Percentiles rank a stretch among this genome's conserved stretches.
Conservation (phyloP, 805 yeast genomes). For the Wickerhamomyces chambardii region DNA sequence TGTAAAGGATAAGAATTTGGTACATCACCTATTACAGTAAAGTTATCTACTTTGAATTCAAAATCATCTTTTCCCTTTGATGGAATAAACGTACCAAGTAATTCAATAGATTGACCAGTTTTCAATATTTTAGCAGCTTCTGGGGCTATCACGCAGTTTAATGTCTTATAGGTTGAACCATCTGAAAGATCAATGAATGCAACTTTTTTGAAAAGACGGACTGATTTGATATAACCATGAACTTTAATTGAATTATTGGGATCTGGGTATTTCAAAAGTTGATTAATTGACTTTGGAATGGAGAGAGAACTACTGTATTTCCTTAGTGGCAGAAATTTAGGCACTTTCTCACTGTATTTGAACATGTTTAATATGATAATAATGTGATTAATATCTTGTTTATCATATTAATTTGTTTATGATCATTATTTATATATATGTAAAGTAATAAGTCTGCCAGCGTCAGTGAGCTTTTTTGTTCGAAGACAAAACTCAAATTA, state of each 20-base stretch:
- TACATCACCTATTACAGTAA: slow-evolving; percentile 53
- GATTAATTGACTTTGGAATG: too few relatives aligned
- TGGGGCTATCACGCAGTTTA: slow-evolving; percentile 47
- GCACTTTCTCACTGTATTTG: too few relatives aligned
- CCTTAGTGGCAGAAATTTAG: too few relatives aligned
- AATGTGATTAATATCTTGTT: too few relatives aligned
- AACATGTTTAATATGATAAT: too few relatives aligned
- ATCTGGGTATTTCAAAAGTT: neutral
- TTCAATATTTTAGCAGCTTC: slow-evolving; percentile 20
- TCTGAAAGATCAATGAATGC: slow-evolving; percentile 78
- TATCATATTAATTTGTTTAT: too few relatives aligned
- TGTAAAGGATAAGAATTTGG: slow-evolving; percentile 70
- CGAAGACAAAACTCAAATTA: too few relatives aligned
- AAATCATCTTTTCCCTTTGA: slow-evolving; percentile 45
- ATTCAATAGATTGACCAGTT: slow-evolving; percentile 38
- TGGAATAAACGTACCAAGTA: slow-evolving; percentile 33
- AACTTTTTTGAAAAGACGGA: slow-evolving; percentile 64
- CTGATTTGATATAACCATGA: slow-evolving; percentile 69
- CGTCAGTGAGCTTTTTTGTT: too few relatives aligned
- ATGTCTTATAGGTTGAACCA: slow-evolving; percentile 50
- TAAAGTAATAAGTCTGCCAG: too few relatives aligned
- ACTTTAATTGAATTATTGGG: slow-evolving; percentile 24
- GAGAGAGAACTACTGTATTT: too few relatives aligned
- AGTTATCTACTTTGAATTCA: slow-evolving; percentile 36
- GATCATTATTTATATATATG: too few relatives aligned